A percentile compares a stretch with the other conserved stretches of the same genome.
Evolutionary conservation across 805 yeast species (phyloP).

Genomic region (Scheffersomyces amazonensis): DNA sequence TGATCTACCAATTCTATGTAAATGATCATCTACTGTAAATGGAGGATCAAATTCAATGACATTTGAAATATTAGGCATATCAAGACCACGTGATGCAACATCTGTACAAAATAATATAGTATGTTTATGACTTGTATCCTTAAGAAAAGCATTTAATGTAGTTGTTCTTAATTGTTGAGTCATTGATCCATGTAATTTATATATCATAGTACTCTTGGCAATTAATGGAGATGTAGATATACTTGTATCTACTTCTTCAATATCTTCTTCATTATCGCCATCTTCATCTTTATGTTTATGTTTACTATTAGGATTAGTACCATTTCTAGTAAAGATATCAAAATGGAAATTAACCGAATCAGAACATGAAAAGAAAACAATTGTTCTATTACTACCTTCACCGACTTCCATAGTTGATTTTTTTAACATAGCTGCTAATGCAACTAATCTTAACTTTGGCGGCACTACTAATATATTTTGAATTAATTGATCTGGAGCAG

Average conservation of each 20-base stretch:
- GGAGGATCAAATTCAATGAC: conserved; percentile 96
- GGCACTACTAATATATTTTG: conserved; percentile 87
- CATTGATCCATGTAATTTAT: conserved; percentile 86
- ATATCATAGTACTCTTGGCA: conserved; percentile 41
- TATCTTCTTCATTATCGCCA: conserved; percentile 15
- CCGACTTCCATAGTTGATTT: conserved; percentile 24
- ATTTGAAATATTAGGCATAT: conserved; percentile 78
- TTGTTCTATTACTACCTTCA: conserved; percentile 44
- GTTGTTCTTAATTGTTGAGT: conserved; percentile 80
- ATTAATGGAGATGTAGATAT: conserved; percentile 54
- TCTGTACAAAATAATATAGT: conserved; percentile 88
- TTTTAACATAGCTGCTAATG: conserved; percentile 66
- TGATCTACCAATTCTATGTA: conserved; percentile 96
- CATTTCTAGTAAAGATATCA: conserved; percentile 64
- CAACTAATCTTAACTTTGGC: conserved; percentile 83
- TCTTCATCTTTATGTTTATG: conserved; percentile 27
- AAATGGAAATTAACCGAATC: conserved; percentile 96
- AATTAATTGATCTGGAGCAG: conserved; percentile 87
- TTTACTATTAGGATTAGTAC: conserved; percentile 28
- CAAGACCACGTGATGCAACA: conserved; percentile 96
- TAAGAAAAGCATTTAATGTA: conserved; percentile 64
- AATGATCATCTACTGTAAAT: conserved; percentile 87
- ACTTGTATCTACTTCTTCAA: conserved; percentile 23
- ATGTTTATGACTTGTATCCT: conserved; percentile 42
- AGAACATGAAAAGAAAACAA: conserved; percentile 89